Evolutionary conservation across 1,284 basidiomycete genomes (phyloP).

Genomic region (Moesziomyces aphidis): DNA sequence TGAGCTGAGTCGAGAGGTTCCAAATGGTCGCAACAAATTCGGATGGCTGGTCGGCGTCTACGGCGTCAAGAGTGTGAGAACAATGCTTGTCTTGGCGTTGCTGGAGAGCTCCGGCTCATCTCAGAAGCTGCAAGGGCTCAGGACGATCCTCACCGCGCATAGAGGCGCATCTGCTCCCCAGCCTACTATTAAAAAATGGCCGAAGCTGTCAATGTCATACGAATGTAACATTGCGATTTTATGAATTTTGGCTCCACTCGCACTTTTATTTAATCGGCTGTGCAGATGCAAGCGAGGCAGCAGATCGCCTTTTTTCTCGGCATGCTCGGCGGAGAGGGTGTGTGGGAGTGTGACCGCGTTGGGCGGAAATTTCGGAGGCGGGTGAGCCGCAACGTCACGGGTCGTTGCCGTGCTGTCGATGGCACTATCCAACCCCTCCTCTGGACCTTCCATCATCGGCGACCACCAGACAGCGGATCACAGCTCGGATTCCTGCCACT

Average conservation of each 20-base stretch:
- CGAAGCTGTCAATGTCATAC: no score
- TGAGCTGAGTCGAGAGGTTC: background rate
- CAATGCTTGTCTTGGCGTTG: no score
- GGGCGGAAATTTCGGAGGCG: constrained; percentile 9
- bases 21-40: background rate
- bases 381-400: constrained; percentile 7
- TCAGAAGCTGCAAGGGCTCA: no score
- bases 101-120: no score
- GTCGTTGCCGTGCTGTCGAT: no score
- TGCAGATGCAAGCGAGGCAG: background rate
- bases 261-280: background rate
- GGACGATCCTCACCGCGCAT: no score
- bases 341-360: background rate
- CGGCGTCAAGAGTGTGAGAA: no score
- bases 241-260: background rate
- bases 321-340: constrained; percentile 1
- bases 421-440: no score
- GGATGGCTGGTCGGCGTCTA: constrained; percentile 1
- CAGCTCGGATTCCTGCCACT: no score
- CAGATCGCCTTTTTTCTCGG: background rate
- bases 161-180: background rate
- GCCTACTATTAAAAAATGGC: no score
- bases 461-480: background rate
- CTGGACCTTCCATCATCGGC: background rate
- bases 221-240: no score